phyloP scores from a whole-genome alignment of 306 rosid species.

The Quercus aquifolioides region DNA sequence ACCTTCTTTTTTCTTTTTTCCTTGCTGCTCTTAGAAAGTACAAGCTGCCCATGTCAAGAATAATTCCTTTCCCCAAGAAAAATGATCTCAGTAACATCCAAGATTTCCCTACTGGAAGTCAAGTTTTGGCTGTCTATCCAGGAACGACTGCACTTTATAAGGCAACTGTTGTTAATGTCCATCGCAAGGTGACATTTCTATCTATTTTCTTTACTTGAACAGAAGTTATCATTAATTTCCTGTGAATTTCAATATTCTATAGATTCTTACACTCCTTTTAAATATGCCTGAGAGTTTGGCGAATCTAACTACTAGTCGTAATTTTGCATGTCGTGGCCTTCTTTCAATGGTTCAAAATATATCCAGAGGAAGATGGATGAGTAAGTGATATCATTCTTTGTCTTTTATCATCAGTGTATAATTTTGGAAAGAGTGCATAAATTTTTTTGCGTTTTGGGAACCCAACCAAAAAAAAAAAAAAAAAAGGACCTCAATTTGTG shows the following conservation, averaged over 20 bases:
- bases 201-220: constrained; percentile 7
- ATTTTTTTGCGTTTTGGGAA: neutral
- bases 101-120: constrained; percentile 78
- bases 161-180: constrained; percentile 92
- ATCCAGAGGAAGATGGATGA: constrained; percentile 93
- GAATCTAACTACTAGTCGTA: constrained; percentile 37
- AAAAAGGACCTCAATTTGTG: neutral
- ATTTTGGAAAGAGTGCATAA: neutral
- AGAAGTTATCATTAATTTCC: neutral
- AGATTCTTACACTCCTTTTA: neutral
- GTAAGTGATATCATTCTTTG: constrained; percentile 51
- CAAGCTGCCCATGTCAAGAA: constrained; percentile 79
- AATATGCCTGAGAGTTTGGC: neutral
- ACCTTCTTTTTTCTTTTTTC: neutral
- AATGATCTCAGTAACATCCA: constrained; percentile 67
- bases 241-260: constrained; percentile 8
- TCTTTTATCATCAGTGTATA: constrained; percentile 7
- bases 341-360: constrained; percentile 25
- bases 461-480: neutral
- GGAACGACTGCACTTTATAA: constrained; percentile 96
- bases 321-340: constrained; percentile 35
- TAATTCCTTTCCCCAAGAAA: constrained; percentile 90
- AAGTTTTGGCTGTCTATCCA: constrained; percentile 96
- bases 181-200: constrained; percentile 69
- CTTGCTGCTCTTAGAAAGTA: constrained; percentile 58